Conservation (phyloP, 495 filamentous ascomycete genomes). For the Filosporella fistucella region DNA sequence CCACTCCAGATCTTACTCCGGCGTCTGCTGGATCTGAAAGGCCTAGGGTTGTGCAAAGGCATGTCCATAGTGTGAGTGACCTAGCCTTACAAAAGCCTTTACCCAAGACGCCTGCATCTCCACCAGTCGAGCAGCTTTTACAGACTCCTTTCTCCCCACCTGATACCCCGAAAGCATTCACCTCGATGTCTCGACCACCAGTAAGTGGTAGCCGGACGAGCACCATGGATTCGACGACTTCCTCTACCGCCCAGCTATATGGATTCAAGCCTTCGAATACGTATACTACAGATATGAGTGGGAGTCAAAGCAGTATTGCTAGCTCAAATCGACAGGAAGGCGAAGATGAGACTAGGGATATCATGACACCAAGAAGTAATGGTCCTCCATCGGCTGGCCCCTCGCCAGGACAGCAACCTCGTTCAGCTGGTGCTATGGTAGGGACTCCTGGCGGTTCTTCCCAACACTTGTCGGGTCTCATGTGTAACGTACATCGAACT, state of each 20-base stretch:
- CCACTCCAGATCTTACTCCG: conserved; percentile 6
- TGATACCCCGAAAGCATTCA: conserved; percentile 16
- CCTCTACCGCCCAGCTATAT: conserved; percentile 39
- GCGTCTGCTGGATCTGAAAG: conserved; percentile 2
- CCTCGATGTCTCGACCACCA: conserved; percentile 19
- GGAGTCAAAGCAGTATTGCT: conserved; percentile 53
- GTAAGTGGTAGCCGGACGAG: conserved; percentile 40
- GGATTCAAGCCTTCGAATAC: conserved; percentile 24
- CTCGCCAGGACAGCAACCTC: conserved; percentile 28
- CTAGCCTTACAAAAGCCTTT: conserved; percentile 47
- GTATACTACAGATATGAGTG: conserved; percentile 37
- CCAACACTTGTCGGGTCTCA: conserved; percentile 73
- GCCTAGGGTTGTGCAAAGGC: conserved; percentile 21
- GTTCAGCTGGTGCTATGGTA: conserved; percentile 44
- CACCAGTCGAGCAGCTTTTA: conserved; percentile 11
- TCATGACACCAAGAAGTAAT: conserved; percentile 43
- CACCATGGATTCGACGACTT: conserved; percentile 57
- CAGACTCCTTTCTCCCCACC: conserved; percentile 10
- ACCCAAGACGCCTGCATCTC: conserved; percentile 31
- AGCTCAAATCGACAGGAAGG: conserved; percentile 33
- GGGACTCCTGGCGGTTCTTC: conserved; percentile 38
- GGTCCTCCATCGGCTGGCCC: conserved; percentile 45
- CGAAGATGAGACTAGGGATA: conserved; percentile 41
- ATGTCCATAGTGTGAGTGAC: conserved; percentile 45
- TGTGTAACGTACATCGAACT: conserved; percentile 88